Conservation (phyloP, 148 eudicot genomes). For the Amaranthus hypochondriacus region DNA sequence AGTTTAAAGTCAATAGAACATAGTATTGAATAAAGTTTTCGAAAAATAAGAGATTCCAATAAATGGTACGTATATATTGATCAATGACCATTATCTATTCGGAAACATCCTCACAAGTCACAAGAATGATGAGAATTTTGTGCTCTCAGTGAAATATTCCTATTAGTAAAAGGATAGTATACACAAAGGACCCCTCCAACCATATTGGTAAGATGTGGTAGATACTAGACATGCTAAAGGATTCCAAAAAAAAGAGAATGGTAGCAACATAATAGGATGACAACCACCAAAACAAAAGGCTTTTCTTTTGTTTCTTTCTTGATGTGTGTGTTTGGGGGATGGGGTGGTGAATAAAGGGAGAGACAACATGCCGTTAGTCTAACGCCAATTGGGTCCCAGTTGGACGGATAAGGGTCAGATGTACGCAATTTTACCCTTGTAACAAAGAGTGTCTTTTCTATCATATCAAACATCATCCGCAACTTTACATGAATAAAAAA, state of each 20-base stretch:
- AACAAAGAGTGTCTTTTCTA: no score
- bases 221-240: slow-evolving; percentile 4
- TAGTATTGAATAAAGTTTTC: not conserved
- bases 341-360: not conserved
- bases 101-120: not conserved
- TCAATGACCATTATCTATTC: not conserved
- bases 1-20: not conserved
- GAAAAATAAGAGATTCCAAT: not conserved
- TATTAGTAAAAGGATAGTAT: not conserved
- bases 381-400: no score
- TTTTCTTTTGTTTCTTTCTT: not conserved
- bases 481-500: no score
- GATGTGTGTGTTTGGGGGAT: not conserved
- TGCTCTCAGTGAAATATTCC: not conserved
- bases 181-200: not conserved
- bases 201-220: not conserved
- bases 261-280: slow-evolving; percentile 15
- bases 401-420: no score
- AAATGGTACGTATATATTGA: not conserved
- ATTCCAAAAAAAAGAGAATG: slow-evolving; percentile 10
- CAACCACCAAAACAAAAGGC: slow-evolving; percentile 4
- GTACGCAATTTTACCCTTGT: no score
- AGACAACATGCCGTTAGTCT: not conserved
- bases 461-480: no score
- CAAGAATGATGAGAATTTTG: not conserved